Evolutionary conservation across 1,284 basidiomycete genomes (phyloP), one percentile per base, ranked within the genome.

Genomic region (Puccinia hordei): DNA sequence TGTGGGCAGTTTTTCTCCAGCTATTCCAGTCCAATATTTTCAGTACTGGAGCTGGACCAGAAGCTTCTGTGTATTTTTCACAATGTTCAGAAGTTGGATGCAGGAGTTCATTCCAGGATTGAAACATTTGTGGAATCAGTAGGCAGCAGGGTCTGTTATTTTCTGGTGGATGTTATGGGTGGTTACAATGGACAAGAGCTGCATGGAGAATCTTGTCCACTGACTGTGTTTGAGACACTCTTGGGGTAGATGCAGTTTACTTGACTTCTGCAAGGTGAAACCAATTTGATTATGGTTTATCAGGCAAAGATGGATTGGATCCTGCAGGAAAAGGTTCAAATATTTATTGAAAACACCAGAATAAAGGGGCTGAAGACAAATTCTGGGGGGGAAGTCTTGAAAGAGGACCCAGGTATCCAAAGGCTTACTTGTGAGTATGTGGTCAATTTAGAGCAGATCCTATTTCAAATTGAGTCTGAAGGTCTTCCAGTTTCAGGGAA

Each of bases 371-470:
- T 51, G 2, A 9, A 10, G 33, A 55, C 30, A 2, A 9, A 57
- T 59, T 73, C 59, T 44, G 35, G 35, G 6, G 13, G n/a, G 17
- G 57, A 15, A 27, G n/a, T 4, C 12, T 59, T 59, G 57, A 17
- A 3, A 3, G 57, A 33, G 38, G 41, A 66, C 19, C 33, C 65
- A 1, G 13, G 15, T 2, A 73, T 73, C n/a, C 53, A 46, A 6
- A 9, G 72, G 30, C 59, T 57, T 59, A 61, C 59, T 19, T 73
- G 53, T 30, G 72, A 73, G 24, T 73, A 73, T 73, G 72, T 33
- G 8, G 41, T 73, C 4, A 38, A 9, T 8, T 30, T 73, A 8
- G 72, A 73, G 35, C 49, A 30, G 24, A 6, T 73, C 13, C 41
- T 73, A 2, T 73, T 73, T 49, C 15, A 15, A 17, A 49, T 49